phyloP scores from a whole-genome alignment of 345 rosid species.

The Brassica juncea region DNA sequence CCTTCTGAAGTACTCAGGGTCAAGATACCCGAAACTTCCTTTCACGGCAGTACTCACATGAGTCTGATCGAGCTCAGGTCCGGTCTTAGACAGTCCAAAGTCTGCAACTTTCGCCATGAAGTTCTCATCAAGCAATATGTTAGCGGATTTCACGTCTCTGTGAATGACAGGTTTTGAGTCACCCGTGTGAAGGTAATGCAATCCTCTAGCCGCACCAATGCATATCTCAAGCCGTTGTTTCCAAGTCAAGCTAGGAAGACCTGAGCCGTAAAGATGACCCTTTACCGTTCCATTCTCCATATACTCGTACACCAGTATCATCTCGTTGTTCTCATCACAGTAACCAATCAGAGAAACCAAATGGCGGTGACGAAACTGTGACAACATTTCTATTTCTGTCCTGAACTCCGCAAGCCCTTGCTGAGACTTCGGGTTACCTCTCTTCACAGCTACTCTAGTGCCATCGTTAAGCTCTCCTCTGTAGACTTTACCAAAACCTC shows the following conservation, averaged over 20 bases:
- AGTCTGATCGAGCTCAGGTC: constrained; percentile 48
- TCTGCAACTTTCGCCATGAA: constrained; percentile 53
- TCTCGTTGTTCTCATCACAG: constrained; percentile 52
- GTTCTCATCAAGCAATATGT: constrained; percentile 48
- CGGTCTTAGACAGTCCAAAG: constrained; percentile 49
- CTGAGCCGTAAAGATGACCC: constrained; percentile 45
- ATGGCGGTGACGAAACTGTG: constrained; percentile 54
- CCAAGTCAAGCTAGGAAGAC: constrained; percentile 44
- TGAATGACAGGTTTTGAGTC: constrained; percentile 47
- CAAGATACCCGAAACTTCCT: constrained; percentile 52
- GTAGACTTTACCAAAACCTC: constrained; percentile 57
- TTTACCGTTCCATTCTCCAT: constrained; percentile 52
- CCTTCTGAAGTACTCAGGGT: constrained; percentile 49
- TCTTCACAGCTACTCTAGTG: constrained; percentile 55
- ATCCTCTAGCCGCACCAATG: constrained; percentile 51
- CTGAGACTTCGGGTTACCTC: constrained; percentile 52
- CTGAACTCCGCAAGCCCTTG: constrained; percentile 54
- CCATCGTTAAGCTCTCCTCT: constrained; percentile 53
- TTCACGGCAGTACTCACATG: constrained; percentile 52
- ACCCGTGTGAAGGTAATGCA: constrained; percentile 53
- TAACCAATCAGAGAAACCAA: constrained; percentile 56
- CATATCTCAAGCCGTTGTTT: constrained; percentile 48
- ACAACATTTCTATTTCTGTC: constrained; percentile 60
- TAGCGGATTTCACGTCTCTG: constrained; percentile 50
- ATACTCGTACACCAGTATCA: constrained; percentile 55